These are phyloP conservation scores for Solanum lignicaule DNA, from an alignment of 257 asterid genomes.

Conservation along the genomic window DNA sequence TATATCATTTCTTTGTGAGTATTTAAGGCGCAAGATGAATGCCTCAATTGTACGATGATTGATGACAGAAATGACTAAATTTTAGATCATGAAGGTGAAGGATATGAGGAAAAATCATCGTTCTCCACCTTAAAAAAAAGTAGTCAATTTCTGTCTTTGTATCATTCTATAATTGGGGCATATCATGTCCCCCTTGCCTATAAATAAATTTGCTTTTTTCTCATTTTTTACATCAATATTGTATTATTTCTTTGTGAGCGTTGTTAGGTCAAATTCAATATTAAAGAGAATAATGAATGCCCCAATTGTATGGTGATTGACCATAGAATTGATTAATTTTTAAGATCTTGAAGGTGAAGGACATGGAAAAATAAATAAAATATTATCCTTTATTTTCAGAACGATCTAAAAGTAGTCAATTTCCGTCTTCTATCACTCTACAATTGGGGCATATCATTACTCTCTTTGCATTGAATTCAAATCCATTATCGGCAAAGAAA, in stretches of 20 bases:
- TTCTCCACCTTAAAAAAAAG: neutral
- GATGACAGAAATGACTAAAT: too few relatives aligned
- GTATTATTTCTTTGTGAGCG: neutral
- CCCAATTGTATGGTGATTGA: neutral
- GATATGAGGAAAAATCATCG: neutral
- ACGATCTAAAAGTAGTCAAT: too few relatives aligned
- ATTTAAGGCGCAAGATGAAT: neutral
- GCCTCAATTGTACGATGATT: too few relatives aligned
- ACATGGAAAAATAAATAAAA: neutral
- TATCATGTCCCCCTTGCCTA: neutral
- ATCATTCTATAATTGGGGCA: neutral
- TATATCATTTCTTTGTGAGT: neutral
- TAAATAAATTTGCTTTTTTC: too few relatives aligned
- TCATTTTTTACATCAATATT: too few relatives aligned
- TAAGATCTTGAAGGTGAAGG: neutral
- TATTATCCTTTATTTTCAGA: accelerated
- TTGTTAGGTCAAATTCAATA: neutral
- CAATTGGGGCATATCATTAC: neutral
- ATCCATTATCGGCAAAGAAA: neutral
- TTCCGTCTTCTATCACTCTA: too few relatives aligned
- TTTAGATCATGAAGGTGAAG: neutral
- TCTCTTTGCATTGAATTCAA: neutral
- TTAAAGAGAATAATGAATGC: neutral
- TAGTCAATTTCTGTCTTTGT: neutral
- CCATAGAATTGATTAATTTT: too few relatives aligned